Evolutionary conservation across 2,329 filamentous ascomycete genomes (phyloP).

Genomic region (Aspergillus niger): DNA sequence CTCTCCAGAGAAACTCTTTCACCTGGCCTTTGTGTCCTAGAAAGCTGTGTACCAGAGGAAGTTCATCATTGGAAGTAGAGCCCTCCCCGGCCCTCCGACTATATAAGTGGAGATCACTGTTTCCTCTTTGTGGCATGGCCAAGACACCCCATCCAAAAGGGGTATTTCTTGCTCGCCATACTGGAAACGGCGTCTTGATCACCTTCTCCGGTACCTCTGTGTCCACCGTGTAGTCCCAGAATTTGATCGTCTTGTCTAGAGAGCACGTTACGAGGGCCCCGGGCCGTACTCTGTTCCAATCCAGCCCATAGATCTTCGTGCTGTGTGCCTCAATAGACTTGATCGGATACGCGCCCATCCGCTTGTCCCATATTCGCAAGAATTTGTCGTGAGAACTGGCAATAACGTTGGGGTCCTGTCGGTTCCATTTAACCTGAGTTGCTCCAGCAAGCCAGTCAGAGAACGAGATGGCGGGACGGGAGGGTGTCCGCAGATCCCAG

Average conservation of each 20-base stretch:
- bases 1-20: slow-evolving; percentile 90
- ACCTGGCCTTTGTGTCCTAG: slow-evolving; percentile 64
- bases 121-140: slow-evolving; percentile 89
- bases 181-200: slow-evolving; percentile 79
- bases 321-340: slow-evolving; percentile 83
- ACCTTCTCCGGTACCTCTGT: slow-evolving; percentile 70
- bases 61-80: slow-evolving; percentile 35
- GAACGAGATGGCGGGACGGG: slow-evolving; percentile 74
- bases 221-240: slow-evolving; percentile 77
- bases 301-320: slow-evolving; percentile 92
- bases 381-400: slow-evolving; percentile 89
- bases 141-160: slow-evolving; percentile 84
- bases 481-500: slow-evolving; percentile 80
- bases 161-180: slow-evolving; percentile 88
- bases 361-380: slow-evolving; percentile 86
- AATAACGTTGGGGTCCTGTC: slow-evolving; percentile 80
- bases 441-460: slow-evolving; percentile 93
- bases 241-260: slow-evolving; percentile 86
- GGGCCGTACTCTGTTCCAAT: slow-evolving; percentile 81
- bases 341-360: slow-evolving; percentile 74
- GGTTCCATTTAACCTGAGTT: slow-evolving; percentile 93
- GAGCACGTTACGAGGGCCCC: slow-evolving; percentile 83
- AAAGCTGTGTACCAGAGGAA: slow-evolving; percentile 54
- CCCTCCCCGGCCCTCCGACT: slow-evolving; percentile 59
- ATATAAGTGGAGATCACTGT: slow-evolving; percentile 82